These are phyloP conservation scores for Sequoia sempervirens DNA, from an alignment of 75 land plant genomes.

Conservation along the genomic window DNA sequence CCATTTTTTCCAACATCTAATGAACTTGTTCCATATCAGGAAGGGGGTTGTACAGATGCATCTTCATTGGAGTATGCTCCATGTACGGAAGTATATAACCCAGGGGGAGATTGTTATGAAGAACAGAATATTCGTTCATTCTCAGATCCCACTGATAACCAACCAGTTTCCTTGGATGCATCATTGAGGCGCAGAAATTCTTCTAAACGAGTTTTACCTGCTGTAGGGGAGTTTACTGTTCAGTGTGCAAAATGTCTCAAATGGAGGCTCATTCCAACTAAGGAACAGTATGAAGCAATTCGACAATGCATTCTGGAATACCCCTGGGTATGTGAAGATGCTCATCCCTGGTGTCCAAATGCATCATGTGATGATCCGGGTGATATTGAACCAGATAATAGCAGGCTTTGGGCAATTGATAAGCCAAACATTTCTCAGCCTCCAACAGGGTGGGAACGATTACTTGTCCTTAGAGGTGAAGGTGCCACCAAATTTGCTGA, in stretches of 20 bases:
- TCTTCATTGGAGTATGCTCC: conserved; percentile 10
- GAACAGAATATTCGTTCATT: neutral
- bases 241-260: conserved; percentile 78
- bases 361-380: conserved; percentile 65
- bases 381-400: conserved; percentile 65
- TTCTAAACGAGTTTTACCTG: conserved; percentile 32
- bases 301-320: conserved; percentile 54
- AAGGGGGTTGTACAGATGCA: neutral
- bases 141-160: neutral
- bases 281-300: conserved; percentile 79
- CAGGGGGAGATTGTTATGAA: neutral
- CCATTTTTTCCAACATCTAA: neutral
- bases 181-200: neutral
- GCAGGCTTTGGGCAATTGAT: conserved; percentile 84
- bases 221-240: conserved; percentile 73
- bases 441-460: conserved; percentile 77
- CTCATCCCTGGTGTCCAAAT: conserved; percentile 63
- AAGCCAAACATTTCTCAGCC: conserved; percentile 77
- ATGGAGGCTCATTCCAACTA: conserved; percentile 86
- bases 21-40: neutral
- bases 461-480: conserved; percentile 64
- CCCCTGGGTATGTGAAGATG: conserved; percentile 69
- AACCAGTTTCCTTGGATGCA: neutral
- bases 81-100: conserved; percentile 5
- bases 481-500: conserved; percentile 77